phyloP scores from a whole-genome alignment of 2,329 filamentous ascomycete genomes.

The Penicillium capsulatum region DNA sequence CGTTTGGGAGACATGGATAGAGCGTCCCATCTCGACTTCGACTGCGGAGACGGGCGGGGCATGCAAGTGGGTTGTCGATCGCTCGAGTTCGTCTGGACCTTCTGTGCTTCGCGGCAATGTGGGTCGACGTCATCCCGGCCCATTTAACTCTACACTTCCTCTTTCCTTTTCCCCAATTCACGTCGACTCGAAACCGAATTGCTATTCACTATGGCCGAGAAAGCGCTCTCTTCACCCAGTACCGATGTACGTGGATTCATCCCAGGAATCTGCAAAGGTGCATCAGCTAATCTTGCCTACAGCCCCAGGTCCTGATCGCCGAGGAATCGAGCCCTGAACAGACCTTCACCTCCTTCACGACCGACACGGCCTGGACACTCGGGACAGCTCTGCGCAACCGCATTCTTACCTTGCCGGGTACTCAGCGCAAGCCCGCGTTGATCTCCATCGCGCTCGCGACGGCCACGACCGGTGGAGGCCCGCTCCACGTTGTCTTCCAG shows the following conservation, averaged over 20 bases:
- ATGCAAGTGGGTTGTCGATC: too few species aligned
- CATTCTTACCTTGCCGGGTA: slow-evolving; percentile 32
- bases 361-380: slow-evolving; percentile 37
- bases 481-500: slow-evolving; percentile 64
- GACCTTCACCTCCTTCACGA: slow-evolving; percentile 38
- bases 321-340: slow-evolving; percentile 29
- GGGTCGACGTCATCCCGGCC: background rate
- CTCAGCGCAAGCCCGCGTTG: slow-evolving; percentile 37
- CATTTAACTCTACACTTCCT: background rate
- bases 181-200: too few species aligned
- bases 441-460: slow-evolving; percentile 38
- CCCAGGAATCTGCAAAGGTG: too few species aligned
- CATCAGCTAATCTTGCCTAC: background rate
- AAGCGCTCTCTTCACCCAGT: slow-evolving; percentile 27
- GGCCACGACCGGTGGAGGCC: slow-evolving; percentile 21
- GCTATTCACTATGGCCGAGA: slow-evolving; percentile 21
- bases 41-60: too few species aligned
- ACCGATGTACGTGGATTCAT: slow-evolving; percentile 23
- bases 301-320: slow-evolving; percentile 28
- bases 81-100: slow-evolving; percentile 2
- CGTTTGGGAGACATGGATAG: slow-evolving; percentile 21
- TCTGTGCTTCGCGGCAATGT: slow-evolving; percentile 1
- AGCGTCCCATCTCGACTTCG: background rate
- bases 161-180: background rate
- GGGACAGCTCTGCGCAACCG: slow-evolving; percentile 38